Conservation (phyloP, 768 basidiomycete genomes). For the Pulveroboletus sp. region DNA sequence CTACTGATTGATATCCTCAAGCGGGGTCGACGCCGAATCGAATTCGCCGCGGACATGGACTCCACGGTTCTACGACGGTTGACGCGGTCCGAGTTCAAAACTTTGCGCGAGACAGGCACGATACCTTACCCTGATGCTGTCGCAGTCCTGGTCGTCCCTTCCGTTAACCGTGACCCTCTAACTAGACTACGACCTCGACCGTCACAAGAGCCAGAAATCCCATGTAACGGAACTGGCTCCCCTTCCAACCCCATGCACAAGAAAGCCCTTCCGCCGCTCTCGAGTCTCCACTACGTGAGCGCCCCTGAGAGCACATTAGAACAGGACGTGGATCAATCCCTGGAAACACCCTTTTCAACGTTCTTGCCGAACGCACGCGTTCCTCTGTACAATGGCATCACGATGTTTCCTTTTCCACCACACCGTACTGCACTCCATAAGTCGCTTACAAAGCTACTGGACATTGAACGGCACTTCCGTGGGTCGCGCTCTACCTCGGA, state of each 20-base stretch:
- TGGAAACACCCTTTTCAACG: constrained; percentile 12
- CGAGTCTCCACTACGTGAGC: constrained; percentile 13
- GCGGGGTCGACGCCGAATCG: background rate
- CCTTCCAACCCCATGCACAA: background rate
- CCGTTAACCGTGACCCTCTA: constrained; percentile 49
- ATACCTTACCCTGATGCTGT: constrained; percentile 51
- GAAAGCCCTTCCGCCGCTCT: constrained; percentile 27
- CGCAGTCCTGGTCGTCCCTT: constrained; percentile 68
- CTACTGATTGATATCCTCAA: constrained; percentile 40
- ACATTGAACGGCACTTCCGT: constrained; percentile 38
- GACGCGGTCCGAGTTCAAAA: constrained; percentile 55
- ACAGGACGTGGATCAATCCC: background rate
- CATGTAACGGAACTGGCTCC: constrained; percentile 6
- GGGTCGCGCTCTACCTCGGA: background rate
- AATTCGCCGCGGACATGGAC: constrained; percentile 14
- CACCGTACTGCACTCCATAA: constrained; percentile 60
- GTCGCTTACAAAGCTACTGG: constrained; percentile 44
- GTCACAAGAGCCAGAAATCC: constrained; percentile 35
- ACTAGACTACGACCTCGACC: constrained; percentile 41
- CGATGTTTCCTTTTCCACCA: constrained; percentile 55
- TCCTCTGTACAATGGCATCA: constrained; percentile 65
- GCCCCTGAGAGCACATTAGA: background rate
- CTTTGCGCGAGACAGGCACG: constrained; percentile 41
- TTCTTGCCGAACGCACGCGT: constrained; percentile 34
- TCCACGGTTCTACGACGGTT: constrained; percentile 55